phyloP scores from a whole-genome alignment of 2,329 filamentous ascomycete species.

The Aspergillus calidoustus region DNA sequence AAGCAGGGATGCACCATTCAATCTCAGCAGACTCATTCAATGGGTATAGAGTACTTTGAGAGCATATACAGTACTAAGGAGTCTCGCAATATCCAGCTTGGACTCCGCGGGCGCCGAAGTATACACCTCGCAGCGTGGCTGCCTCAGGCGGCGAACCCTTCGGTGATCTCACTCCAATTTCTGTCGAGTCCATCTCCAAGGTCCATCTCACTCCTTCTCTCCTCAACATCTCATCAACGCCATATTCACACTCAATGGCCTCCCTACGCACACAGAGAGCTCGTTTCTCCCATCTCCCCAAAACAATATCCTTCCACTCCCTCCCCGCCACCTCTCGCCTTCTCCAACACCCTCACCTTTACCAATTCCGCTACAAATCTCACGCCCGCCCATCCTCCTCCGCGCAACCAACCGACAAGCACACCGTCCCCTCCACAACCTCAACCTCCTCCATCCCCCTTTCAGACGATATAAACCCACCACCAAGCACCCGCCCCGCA shows the following conservation, averaged over 20 bases:
- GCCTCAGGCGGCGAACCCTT: background rate
- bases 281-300: background rate
- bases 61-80: background rate
- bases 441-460: slow-evolving; percentile 26
- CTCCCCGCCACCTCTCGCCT: background rate
- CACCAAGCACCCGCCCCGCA: slow-evolving; percentile 72
- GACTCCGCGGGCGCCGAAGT: background rate
- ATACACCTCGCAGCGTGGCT: background rate
- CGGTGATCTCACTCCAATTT: background rate
- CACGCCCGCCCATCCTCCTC: slow-evolving; percentile 27
- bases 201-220: background rate
- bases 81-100: background rate
- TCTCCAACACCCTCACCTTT: background rate
- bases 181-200: background rate
- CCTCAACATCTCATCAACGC: background rate
- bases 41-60: background rate
- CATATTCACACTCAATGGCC: background rate
- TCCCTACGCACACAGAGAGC: slow-evolving; percentile 3
- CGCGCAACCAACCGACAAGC: slow-evolving; percentile 20
- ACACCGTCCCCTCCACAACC: slow-evolving; percentile 22
- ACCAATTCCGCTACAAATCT: slow-evolving; percentile 20
- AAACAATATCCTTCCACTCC: background rate
- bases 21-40: background rate
- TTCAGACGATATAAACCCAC: slow-evolving; percentile 66
- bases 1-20: too few species aligned